Percentiles rank a stretch among this genome's conserved stretches.
Conservation (phyloP, 345 rosid species). For the Rhodamnia argentea region DNA sequence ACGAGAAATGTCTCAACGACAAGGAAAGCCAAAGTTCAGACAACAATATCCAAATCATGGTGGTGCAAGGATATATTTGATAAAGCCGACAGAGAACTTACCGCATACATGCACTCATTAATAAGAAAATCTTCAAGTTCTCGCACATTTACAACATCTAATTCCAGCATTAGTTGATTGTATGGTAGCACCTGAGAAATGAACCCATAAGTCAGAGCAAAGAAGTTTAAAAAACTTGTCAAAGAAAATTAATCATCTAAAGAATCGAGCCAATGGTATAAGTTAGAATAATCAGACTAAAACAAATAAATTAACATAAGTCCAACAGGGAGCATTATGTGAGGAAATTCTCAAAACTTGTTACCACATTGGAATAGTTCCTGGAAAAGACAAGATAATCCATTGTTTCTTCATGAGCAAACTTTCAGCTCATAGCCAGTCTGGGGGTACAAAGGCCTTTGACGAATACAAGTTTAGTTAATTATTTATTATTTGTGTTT, state of each 20-base stretch:
- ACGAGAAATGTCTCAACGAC: neutral
- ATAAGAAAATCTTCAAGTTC: slow-evolving; percentile 98
- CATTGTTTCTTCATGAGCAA: neutral
- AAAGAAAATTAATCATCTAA: neutral
- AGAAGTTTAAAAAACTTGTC: neutral
- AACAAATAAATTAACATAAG: neutral
- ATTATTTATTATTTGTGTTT: neutral
- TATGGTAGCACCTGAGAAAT: slow-evolving; percentile 64
- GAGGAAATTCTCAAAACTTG: neutral
- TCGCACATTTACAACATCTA: slow-evolving; percentile 87
- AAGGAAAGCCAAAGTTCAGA: neutral
- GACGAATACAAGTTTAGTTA: neutral
- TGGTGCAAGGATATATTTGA: neutral
- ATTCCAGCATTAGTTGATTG: slow-evolving; percentile 77
- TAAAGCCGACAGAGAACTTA: slow-evolving; percentile 21
- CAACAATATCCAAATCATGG: neutral
- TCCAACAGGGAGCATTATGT: neutral
- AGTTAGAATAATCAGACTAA: neutral
- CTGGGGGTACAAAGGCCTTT: neutral
- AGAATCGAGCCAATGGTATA: neutral
- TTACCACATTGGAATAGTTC: neutral
- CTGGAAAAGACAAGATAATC: neutral
- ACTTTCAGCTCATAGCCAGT: neutral
- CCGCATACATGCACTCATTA: slow-evolving; percentile 94
- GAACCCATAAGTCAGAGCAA: neutral